Percentiles rank a stretch among this genome's conserved stretches.
These are phyloP conservation scores for Diaporthe vexans DNA, from an alignment of 2,329 filamentous ascomycete genomes.

Conservation along the genomic window DNA sequence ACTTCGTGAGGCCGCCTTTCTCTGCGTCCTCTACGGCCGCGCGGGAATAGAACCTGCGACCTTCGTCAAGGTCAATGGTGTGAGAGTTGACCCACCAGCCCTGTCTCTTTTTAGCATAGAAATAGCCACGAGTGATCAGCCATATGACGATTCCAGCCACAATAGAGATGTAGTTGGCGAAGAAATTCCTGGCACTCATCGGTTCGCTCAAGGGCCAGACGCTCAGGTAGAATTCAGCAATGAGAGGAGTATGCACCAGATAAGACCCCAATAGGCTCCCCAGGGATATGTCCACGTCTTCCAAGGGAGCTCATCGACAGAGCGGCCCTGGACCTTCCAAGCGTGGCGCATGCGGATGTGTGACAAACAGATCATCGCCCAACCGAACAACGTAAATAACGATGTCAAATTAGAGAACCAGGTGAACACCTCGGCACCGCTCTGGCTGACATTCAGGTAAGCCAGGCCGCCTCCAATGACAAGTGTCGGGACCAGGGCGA, in stretches of 20 bases:
- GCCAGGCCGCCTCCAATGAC: conserved; percentile 60
- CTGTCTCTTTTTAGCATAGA: conserved; percentile 53
- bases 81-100: conserved; percentile 48
- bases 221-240: conserved; percentile 62
- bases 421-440: conserved; percentile 57
- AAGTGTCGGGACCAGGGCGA: conserved; percentile 63
- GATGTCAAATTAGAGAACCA: conserved; percentile 63
- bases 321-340: conserved; percentile 56
- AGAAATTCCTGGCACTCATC: conserved; percentile 57
- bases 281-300: conserved; percentile 60
- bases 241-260: conserved; percentile 59
- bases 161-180: conserved; percentile 61
- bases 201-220: conserved; percentile 57
- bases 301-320: conserved; percentile 55
- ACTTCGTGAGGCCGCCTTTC: conserved; percentile 24
- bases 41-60: conserved; percentile 42
- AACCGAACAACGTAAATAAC: conserved; percentile 59
- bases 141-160: conserved; percentile 58
- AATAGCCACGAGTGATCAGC: conserved; percentile 53
- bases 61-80: conserved; percentile 53
- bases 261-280: conserved; percentile 58
- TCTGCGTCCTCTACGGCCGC: conserved; percentile 35
- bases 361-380: conserved; percentile 59
- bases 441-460: conserved; percentile 59
- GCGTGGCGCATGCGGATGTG: conserved; percentile 59